phyloP scores from a whole-genome alignment of 2,329 filamentous ascomycete species.

The Pseudogymnoascus verrucosus region DNA sequence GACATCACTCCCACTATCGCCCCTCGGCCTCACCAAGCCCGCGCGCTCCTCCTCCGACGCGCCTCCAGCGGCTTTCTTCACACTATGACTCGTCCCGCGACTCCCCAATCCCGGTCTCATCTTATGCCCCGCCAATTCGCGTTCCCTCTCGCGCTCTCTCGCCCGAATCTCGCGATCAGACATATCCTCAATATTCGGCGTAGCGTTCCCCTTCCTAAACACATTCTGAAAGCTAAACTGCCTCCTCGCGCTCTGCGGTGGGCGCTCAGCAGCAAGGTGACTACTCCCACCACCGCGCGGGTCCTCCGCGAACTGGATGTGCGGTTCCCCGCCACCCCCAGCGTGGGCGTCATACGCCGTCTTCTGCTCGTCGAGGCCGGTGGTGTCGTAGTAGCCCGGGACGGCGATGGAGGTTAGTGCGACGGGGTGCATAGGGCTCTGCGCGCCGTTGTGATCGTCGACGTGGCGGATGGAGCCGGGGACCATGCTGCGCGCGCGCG shows the following conservation, averaged over 20 bases:
- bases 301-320: conserved; percentile 39
- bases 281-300: conserved; percentile 12
- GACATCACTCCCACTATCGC: conserved; percentile 39
- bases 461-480: conserved; percentile 23
- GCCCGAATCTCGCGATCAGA: conserved; percentile 8
- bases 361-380: conserved; percentile 31
- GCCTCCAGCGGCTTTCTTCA: conserved; percentile 34
- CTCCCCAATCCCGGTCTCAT: conserved; percentile 29
- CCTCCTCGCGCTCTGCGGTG: conserved; percentile 54
- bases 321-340: conserved; percentile 31
- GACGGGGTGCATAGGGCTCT: conserved; percentile 52
- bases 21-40: conserved; percentile 62
- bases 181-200: background rate
- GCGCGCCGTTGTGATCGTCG: conserved; percentile 31
- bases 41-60: conserved; percentile 76
- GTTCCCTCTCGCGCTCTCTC: conserved; percentile 10
- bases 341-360: conserved; percentile 44
- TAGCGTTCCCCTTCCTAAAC: conserved; percentile 38
- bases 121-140: conserved; percentile 19
- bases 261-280: conserved; percentile 37
- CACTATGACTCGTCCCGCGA: conserved; percentile 32
- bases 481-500: conserved; percentile 32
- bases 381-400: conserved; percentile 36
- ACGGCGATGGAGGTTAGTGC: conserved; percentile 54
- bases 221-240: conserved; percentile 93